These are phyloP conservation scores for Mycena citricolor DNA, from an alignment of 1,284 basidiomycete genomes.

Conservation along the genomic window DNA sequence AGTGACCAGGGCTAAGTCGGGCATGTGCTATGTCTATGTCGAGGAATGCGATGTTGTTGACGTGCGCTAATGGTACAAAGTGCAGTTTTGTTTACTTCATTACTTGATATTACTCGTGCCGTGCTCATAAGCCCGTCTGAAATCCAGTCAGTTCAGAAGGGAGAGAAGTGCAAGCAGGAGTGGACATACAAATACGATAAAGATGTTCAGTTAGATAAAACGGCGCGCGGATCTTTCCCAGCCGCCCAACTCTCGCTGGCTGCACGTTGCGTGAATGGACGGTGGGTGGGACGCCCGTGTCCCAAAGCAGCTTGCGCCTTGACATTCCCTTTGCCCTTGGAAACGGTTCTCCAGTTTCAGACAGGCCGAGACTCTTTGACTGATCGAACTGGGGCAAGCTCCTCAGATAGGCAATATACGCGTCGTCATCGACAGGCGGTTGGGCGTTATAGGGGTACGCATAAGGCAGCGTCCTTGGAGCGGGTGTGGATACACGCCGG, in stretches of 20 bases:
- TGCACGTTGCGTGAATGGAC: constrained; percentile 11
- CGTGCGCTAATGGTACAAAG: too few relatives aligned
- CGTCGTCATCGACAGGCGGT: constrained; percentile 20
- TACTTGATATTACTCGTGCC: constrained; percentile 14
- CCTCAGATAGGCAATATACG: constrained; percentile 13
- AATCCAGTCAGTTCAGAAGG: constrained; percentile 6
- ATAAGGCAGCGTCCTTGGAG: constrained; percentile 22
- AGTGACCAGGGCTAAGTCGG: background rate
- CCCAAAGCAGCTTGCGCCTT: constrained; percentile 23
- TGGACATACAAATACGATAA: constrained; percentile 19
- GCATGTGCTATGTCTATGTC: background rate
- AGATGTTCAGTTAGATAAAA: constrained; percentile 14
- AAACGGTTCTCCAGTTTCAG: constrained; percentile 1
- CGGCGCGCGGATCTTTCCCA: constrained; percentile 8
- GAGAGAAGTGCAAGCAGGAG: background rate
- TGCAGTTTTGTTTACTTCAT: constrained; percentile 4
- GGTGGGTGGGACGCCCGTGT: constrained; percentile 7
- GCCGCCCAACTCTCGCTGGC: constrained; percentile 23
- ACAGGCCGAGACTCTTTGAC: background rate
- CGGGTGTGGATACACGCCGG: constrained; percentile 21
- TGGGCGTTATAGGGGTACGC: constrained; percentile 22
- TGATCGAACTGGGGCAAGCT: constrained; percentile 9
- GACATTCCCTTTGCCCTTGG: constrained; percentile 16
- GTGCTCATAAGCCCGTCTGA: constrained; percentile 10
- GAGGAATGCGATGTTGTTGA: too few relatives aligned